phyloP scores from a whole-genome alignment of 2,329 filamentous ascomycete species.

The Fusarium mangiferae region DNA sequence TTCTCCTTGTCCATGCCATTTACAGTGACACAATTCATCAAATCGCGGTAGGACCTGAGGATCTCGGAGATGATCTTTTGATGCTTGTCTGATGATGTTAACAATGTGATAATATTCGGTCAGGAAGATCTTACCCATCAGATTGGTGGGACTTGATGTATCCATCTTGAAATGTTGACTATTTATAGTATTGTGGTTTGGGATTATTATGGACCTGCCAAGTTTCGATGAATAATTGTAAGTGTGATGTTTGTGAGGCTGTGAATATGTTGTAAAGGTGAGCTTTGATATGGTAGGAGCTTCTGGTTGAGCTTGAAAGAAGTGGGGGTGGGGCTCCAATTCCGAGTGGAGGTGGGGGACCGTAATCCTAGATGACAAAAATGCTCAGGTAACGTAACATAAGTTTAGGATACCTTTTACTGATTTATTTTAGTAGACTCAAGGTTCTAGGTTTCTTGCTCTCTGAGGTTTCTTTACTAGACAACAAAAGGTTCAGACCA shows the following conservation, averaged over 20 bases:
- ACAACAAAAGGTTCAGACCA: neutral
- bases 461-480: neutral
- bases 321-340: conserved; percentile 36
- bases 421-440: too few species aligned
- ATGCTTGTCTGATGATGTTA: conserved; percentile 52
- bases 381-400: too few species aligned
- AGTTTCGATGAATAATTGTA: neutral
- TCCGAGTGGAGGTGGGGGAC: conserved; percentile 30
- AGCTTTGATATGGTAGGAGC: conserved; percentile 9
- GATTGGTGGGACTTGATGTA: conserved; percentile 47
- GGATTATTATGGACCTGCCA: neutral
- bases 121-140: conserved; percentile 48
- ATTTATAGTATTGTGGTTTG: too few species aligned
- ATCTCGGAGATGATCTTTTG: conserved; percentile 58
- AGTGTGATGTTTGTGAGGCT: neutral
- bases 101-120: neutral
- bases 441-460: too few species aligned
- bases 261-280: conserved; percentile 14
- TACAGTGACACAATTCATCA: conserved; percentile 56
- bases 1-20: conserved; percentile 53
- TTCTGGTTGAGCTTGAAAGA: conserved; percentile 17
- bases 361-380: neutral
- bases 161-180: conserved; percentile 43
- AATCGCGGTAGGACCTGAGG: conserved; percentile 55
- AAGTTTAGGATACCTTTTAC: too few species aligned